phyloP scores from a whole-genome alignment of 805 yeast genomes.

The Saccharomyces kudriavzevii region DNA sequence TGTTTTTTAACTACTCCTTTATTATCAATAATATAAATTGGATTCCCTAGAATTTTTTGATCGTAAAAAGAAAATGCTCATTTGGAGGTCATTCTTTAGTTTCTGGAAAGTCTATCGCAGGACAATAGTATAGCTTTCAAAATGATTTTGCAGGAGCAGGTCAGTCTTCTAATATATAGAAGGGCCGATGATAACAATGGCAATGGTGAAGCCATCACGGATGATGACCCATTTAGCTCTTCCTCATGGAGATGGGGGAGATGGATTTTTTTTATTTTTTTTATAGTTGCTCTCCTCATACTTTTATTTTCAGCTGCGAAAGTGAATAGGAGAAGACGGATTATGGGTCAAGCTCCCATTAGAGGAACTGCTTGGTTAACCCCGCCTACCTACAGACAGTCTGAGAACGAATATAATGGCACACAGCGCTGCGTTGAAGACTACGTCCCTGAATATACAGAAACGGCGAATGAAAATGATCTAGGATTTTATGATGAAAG shows the following conservation, averaged over 20 bases:
- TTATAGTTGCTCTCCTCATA: constrained; percentile 8
- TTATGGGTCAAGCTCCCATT: constrained; percentile 42
- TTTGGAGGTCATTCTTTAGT: constrained; percentile 29
- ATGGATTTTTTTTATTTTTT: constrained; percentile 26
- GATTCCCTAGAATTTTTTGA: neutral
- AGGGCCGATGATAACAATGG: neutral
- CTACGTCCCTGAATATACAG: constrained; percentile 63
- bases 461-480: constrained; percentile 58
- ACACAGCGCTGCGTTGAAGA: constrained; percentile 30
- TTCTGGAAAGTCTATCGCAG: neutral
- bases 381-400: constrained; percentile 54
- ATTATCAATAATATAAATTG: neutral
- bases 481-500: constrained; percentile 66
- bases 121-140: neutral
- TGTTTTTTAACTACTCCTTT: neutral
- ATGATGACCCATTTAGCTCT: neutral
- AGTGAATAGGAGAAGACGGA: constrained; percentile 8
- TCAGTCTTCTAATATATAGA: neutral
- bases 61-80: constrained; percentile 22
- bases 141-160: neutral
- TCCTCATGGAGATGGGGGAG: constrained; percentile 25
- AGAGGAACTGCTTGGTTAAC: constrained; percentile 51
- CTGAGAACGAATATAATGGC: constrained; percentile 46
- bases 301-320: constrained; percentile 6
- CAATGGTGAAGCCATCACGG: neutral